A percentile compares a stretch with the other conserved stretches of the same genome.
Evolutionary conservation across 257 asterid genomes (phyloP).

Genomic region (Ehretia macrophylla): DNA sequence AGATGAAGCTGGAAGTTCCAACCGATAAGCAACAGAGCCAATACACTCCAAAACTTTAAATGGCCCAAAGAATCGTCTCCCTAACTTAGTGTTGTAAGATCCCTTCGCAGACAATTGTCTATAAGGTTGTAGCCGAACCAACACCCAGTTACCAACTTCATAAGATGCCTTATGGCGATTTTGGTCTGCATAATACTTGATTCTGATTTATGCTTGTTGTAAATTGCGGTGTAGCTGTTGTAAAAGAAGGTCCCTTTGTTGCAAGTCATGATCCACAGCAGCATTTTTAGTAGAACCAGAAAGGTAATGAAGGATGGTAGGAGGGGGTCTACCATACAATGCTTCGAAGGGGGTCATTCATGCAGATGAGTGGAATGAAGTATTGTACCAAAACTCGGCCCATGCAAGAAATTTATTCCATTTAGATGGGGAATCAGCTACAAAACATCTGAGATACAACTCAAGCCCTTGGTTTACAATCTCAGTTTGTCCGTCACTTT

Average conservation of each 20-base stretch:
- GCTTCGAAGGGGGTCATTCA: not conserved
- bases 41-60: not conserved
- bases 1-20: not conserved
- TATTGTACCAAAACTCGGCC: not conserved
- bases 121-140: not conserved
- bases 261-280: not conserved
- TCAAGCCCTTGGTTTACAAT: not conserved
- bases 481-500: not conserved
- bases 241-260: not conserved
- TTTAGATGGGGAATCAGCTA: not conserved
- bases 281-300: not conserved
- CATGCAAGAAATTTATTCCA: not conserved
- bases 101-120: not conserved
- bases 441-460: not conserved
- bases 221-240: not conserved
- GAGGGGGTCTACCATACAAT: not conserved
- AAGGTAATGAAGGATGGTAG: not conserved
- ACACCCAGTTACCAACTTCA: not conserved
- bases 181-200: not conserved
- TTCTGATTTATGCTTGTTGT: not conserved
- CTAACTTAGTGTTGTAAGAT: not conserved
- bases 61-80: not conserved
- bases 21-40: not conserved
- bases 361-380: not conserved
- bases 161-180: not conserved